phyloP scores from a whole-genome alignment of 108 stramenopile genomes.

The Skeletonema costatum region DNA sequence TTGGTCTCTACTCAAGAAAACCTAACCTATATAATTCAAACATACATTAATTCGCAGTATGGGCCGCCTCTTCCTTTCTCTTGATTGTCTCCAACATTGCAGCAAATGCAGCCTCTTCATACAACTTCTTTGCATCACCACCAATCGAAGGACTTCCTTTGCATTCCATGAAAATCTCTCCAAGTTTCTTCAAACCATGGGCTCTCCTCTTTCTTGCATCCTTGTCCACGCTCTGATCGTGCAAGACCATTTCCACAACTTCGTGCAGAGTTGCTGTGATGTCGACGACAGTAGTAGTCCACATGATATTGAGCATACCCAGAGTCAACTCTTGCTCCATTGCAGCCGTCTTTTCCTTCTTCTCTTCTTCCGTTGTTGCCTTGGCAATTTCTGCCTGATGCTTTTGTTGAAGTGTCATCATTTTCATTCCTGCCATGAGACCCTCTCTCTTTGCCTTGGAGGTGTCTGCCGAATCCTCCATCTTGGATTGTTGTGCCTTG shows the following conservation, averaged over 20 bases:
- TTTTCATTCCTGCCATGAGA: conserved; percentile 51
- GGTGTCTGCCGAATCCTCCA: conserved; percentile 24
- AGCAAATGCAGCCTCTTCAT: conserved; percentile 80
- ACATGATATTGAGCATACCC: conserved; percentile 61
- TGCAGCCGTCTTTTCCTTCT: conserved; percentile 37
- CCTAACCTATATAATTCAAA: neutral
- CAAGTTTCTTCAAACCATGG: conserved; percentile 54
- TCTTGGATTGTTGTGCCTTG: conserved; percentile 56
- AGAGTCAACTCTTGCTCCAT: conserved; percentile 51
- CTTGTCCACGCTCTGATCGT: conserved; percentile 64
- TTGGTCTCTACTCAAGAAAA: neutral
- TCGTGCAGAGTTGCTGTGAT: conserved; percentile 78
- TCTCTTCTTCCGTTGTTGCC: conserved; percentile 65
- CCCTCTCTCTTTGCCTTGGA: conserved; percentile 56
- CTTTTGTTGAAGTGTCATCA: conserved; percentile 53
- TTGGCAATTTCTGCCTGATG: conserved; percentile 52
- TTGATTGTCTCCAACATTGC: conserved; percentile 84
- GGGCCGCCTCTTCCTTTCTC: conserved; percentile 70
- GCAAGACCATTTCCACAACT: conserved; percentile 72
- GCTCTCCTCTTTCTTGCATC: conserved; percentile 63
- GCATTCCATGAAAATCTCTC: conserved; percentile 65
- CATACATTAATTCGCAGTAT: conserved; percentile 11
- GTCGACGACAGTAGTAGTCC: conserved; percentile 83
- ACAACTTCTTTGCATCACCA: conserved; percentile 58
- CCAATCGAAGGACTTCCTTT: conserved; percentile 43